Evolutionary conservation across 1,284 basidiomycete genomes (phyloP), one percentile per base, ranked within the genome.

Genomic region (Cystobasidiaceae sp.): DNA sequence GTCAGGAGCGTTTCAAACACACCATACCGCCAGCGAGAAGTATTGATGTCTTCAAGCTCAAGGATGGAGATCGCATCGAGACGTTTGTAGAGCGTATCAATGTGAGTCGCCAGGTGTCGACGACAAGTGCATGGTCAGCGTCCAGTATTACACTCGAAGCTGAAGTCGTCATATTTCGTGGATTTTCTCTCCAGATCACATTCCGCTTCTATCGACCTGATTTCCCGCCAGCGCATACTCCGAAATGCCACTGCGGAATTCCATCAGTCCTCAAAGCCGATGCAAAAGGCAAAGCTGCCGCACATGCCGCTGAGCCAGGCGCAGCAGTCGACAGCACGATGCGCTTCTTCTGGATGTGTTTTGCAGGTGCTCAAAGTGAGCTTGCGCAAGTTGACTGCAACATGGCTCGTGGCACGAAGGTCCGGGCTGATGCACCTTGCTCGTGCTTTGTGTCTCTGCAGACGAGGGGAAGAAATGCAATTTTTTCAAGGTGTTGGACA

Each of bases 1-100:
- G 86, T 68, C 93, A 97, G 79, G 92, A 97, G 76, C 81, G 81
- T 21, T 97, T 87, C 80, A 96, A 96, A 69, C 79, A 80, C 68
- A 77, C 75, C 5, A 45, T 70, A 3, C 71, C 71, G 43, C 71
- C 69, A 0, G 48, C 70, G 9, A 43, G 50, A 21, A 67, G 65
- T 23, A 69, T 74, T 52, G 71, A 72, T 48, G 48, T 70, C 0
- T 72, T 71, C 45, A 61, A 62, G 41, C 3, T 73, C 25, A 51
- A 52, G 23, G 44, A 44, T 25, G 34, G 45, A 43, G 52, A 51
- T 52, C 23, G 45, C 8, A 19, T 57, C 11, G 64, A 60, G 34
- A 58, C 62, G 11, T 71, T 57, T 45, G 48, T 56, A 23, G 71
- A 73, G 54, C 67, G 72, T 4, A 72, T 74, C 56, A 74, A 73